phyloP scores from a whole-genome alignment of 2,329 filamentous ascomycete genomes.

The Colletotrichum lini region DNA sequence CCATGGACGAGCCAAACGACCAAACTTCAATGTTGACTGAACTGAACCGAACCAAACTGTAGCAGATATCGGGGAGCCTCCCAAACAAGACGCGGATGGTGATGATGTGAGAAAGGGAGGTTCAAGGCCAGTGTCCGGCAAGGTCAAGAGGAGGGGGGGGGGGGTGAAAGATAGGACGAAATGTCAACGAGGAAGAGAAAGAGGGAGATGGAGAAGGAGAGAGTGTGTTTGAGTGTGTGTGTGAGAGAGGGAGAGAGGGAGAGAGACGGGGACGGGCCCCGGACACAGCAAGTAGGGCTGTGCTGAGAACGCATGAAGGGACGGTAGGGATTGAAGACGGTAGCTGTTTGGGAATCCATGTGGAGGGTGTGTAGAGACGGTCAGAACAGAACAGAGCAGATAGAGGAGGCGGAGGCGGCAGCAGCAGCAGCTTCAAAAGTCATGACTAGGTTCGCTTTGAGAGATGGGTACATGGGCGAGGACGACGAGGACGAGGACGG shows the following conservation, averaged over 20 bases:
- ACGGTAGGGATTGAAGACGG: slow-evolving; percentile 49
- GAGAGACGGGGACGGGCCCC: slow-evolving; percentile 36
- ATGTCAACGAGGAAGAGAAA: slow-evolving; percentile 24
- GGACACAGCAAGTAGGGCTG: slow-evolving; percentile 47
- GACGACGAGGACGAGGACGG: slow-evolving; percentile 12
- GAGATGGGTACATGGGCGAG: slow-evolving; percentile 25
- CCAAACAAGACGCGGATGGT: slow-evolving; percentile 13
- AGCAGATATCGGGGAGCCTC: slow-evolving; percentile 24
- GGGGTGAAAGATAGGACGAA: slow-evolving; percentile 49
- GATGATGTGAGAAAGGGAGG: slow-evolving; percentile 29
- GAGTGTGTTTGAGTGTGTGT: no score
- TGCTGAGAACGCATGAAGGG: slow-evolving; percentile 51
- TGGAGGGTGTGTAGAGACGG: slow-evolving; percentile 43
- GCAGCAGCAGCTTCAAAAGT: slow-evolving; percentile 30
- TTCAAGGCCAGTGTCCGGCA: slow-evolving; percentile 33
- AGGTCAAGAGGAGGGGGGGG: slow-evolving; percentile 40
- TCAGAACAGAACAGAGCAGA: slow-evolving; percentile 27
- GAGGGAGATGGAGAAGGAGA: no score
- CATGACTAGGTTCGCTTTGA: slow-evolving; percentile 33
- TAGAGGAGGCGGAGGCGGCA: neutral
- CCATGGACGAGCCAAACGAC: slow-evolving; percentile 36
- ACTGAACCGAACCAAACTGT: slow-evolving; percentile 33
- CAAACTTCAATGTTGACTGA: slow-evolving; percentile 26
- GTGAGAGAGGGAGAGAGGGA: no score
- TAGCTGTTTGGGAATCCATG: slow-evolving; percentile 49